These are phyloP conservation scores for Debaryomyces udenii DNA, from an alignment of 1,139 yeast species.

Conservation along the genomic window DNA sequence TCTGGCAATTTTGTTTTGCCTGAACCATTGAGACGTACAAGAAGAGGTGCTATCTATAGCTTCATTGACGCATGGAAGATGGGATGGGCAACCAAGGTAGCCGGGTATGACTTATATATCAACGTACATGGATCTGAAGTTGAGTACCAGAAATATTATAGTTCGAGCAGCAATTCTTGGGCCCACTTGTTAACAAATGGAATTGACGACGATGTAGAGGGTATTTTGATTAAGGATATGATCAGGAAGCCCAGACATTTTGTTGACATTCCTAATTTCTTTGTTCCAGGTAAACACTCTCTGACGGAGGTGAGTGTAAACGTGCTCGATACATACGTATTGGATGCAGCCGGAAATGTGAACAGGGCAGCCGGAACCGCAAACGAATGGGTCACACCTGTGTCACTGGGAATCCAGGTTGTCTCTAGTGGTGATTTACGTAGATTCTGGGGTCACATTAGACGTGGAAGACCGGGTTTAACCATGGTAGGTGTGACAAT, in stretches of 20 bases:
- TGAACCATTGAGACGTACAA: constrained; percentile 2
- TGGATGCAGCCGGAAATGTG: constrained; percentile 1
- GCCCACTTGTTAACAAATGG: constrained; percentile 1
- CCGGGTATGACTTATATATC: constrained; percentile 1
- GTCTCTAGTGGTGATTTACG: constrained; percentile 3
- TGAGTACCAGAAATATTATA: background rate
- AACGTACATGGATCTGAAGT: background rate
- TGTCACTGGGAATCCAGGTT: background rate
- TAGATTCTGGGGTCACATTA: constrained; percentile 4
- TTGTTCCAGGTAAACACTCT: constrained; percentile 2
- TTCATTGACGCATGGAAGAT: constrained; percentile 4
- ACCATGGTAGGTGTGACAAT: background rate
- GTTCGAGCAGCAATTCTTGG: constrained; percentile 2
- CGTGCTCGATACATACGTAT: constrained; percentile 1
- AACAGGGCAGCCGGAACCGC: constrained; percentile 3
- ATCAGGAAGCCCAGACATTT: constrained; percentile 2
- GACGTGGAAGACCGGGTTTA: constrained; percentile 1
- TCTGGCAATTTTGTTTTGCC: constrained; percentile 4
- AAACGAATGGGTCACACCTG: constrained; percentile 2
- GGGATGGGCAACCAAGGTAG: constrained; percentile 3
- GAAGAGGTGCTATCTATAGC: constrained; percentile 1
- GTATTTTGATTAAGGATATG: constrained; percentile 4
- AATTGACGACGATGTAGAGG: constrained; percentile 1
- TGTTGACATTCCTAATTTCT: constrained; percentile 4
- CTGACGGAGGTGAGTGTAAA: background rate